Base-by-base conservation (phyloP, 306 rosid genomes). In the Sicyos baderoa region DNA sequence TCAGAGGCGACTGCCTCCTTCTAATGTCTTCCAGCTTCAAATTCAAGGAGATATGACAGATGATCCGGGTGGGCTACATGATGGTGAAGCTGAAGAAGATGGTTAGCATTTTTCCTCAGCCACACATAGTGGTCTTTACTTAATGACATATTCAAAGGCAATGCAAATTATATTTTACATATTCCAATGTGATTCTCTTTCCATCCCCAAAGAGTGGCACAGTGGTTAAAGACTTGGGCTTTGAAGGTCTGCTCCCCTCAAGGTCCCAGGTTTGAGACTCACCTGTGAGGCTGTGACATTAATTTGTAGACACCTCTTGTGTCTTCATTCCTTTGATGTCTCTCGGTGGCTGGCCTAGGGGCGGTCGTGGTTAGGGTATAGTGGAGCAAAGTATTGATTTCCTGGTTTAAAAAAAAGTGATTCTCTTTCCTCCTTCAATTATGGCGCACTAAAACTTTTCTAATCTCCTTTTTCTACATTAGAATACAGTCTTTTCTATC, bases 1-100 rank as follows among this genome's bases (percentile, higher is more conserved):
- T 25, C 91, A 84, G 77, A 86, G 97, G 79, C 75, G 94, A 72
- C 77, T 93, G 87, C 95, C 95, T 77, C 95, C 95, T 77, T 77
- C 15, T 49, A 82, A 76, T 59, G 16, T 51, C 18, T 6, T 29
- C 16, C 59, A n/a, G 67, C 23, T 58, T 11, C 78, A 74, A n/a
- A 32, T 14, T 59, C 71, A 49, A 74, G 68, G 22, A 7, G 71
- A 86, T 54, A 85, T 80, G 64, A 84, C 40, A 69, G 90, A 82
- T 73, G 54, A 74, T 61, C 61, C 72, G 42, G 79, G 81, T 35
- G 86, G 76, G 57, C 85, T 78, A 9, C 58, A 83, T 45, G 95
- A 91, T 68, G 51, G 71, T 19, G 96, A 91, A 18, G 88, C 81
- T 58, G 97, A 91, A 71, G 91, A 88, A 84, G 97, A 91, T 82